Base-by-base conservation (phyloP, 495 filamentous ascomycete species). In the Podospora sp. region DNA sequence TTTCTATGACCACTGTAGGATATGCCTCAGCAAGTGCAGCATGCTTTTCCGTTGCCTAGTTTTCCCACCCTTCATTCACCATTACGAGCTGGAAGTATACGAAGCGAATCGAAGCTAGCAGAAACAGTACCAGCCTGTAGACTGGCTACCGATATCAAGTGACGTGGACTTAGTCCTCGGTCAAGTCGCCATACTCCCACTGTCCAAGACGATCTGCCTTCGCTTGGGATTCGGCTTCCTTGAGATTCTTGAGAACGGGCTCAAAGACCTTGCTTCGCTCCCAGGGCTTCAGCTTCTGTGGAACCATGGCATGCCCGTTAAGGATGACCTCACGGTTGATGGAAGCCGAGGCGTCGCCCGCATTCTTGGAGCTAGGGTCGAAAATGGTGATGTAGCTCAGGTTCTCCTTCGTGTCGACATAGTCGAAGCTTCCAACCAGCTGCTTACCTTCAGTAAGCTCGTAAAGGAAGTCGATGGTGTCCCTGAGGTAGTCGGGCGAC, bases 121-220 rank as follows among this genome's bases (percentile, higher is more conserved):
- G 52, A 56, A n/a, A 14, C 29, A 33, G 33, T 46, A 46, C 40
- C 11, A 11, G 24, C 24, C 46, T 18, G 46, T 55, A 57, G 16
- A 2, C n/a, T 5, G 20, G 16, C 18, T 27, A 62, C n/a, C n/a
- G n/a, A n/a, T 33, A 33, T 33, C 11, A 46, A 26, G 2, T 4
- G 29, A 26, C 22, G 27, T 1, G n/a, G 51, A 12, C 35, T 63
- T 88, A 92, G 78, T 97, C 93, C 81, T 94, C 92, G 18, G 90
- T 93, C 76, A 96, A 81, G 79, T 98, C 96, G 65, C 96, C 96
- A 81, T 98, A 98, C 83, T 98, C 94, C 93, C 93, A 98, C 83
- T 97, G 94, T 8, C 96, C 96, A 62, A 87, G 83, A 65, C 91
- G 86, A 67, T 87, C 87, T 9, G 83, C 77, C 84, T 92, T 95